Evolutionary conservation across 208 protist species (phyloP).

Genomic region (Tritrichomonas foetus): DNA sequence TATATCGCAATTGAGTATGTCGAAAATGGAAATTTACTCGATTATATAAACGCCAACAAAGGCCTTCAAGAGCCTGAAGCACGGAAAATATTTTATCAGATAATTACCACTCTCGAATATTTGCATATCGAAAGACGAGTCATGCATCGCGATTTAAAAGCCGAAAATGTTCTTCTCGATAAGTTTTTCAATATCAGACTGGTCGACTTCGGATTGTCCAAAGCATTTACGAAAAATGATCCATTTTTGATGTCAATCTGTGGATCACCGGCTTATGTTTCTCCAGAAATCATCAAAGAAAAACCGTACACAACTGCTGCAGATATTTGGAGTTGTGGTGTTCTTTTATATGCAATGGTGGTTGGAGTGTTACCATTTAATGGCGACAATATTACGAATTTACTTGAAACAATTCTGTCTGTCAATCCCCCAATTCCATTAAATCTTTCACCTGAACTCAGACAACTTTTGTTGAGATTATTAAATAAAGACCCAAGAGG

Average conservation of each 20-base stretch:
- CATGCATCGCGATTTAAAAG: background rate
- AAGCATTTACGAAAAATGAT: background rate
- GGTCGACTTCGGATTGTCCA: background rate
- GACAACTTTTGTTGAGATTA: background rate
- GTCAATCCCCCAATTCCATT: background rate
- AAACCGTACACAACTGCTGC: background rate
- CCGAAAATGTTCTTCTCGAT: background rate
- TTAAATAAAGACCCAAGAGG: background rate
- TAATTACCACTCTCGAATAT: background rate
- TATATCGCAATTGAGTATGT: background rate
- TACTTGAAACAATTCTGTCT: background rate
- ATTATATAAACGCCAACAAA: background rate
- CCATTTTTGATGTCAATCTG: background rate
- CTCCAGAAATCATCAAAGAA: slow-evolving; percentile 16
- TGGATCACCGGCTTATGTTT: background rate
- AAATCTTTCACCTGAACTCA: background rate
- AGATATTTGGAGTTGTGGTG: slow-evolving; percentile 34
- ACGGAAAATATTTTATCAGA: background rate
- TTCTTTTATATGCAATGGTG: background rate
- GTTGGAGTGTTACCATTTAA: background rate
- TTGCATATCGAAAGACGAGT: background rate
- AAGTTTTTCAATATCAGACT: background rate
- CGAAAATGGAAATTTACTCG: background rate
- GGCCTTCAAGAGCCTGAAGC: background rate
- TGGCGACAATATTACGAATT: background rate